Evolutionary conservation across 148 eudicot species (phyloP).

Genomic region (Cornus suecica): DNA sequence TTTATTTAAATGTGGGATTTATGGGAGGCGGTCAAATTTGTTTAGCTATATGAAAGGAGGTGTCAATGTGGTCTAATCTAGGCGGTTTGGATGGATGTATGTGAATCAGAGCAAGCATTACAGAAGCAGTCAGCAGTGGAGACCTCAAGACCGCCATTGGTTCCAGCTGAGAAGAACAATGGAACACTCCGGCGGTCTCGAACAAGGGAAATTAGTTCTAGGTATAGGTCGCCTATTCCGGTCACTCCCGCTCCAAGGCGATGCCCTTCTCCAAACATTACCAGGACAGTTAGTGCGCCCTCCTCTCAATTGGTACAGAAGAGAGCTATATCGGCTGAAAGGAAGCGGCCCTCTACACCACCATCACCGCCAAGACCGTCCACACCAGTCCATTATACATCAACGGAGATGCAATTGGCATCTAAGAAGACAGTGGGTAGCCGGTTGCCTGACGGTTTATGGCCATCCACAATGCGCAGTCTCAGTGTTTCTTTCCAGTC

Average conservation of each 20-base stretch:
- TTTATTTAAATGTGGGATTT: conserved; percentile 17
- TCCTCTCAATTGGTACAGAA: conserved; percentile 41
- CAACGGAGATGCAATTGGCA: conserved; percentile 38
- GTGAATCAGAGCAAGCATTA: conserved; percentile 51
- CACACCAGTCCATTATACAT: conserved; percentile 69
- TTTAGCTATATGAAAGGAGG: conserved; percentile 23
- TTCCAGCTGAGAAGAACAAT: conserved; percentile 59
- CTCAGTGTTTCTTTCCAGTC: conserved; percentile 82
- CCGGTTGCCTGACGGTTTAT: conserved; percentile 64
- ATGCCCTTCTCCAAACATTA: conserved; percentile 56
- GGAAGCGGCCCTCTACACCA: conserved; percentile 76
- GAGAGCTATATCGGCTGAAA: conserved; percentile 82
- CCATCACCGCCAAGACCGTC: conserved; percentile 59
- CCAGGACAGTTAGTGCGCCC: conserved; percentile 44
- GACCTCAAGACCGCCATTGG: conserved; percentile 44
- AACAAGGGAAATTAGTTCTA: conserved; percentile 73
- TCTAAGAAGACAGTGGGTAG: conserved; percentile 48
- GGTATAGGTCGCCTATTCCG: conserved; percentile 73
- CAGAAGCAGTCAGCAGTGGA: conserved; percentile 50
- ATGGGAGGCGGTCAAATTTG: conserved; percentile 31
- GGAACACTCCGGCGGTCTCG: conserved; percentile 49
- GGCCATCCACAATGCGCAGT: conserved; percentile 98
- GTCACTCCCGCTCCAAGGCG: conserved; percentile 40
- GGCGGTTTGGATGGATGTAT: conserved; percentile 74
- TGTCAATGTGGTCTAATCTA: conserved; percentile 51